Evolutionary conservation across 1,284 basidiomycete genomes (phyloP).

Genomic region (Ceratobasidium theobromae): DNA sequence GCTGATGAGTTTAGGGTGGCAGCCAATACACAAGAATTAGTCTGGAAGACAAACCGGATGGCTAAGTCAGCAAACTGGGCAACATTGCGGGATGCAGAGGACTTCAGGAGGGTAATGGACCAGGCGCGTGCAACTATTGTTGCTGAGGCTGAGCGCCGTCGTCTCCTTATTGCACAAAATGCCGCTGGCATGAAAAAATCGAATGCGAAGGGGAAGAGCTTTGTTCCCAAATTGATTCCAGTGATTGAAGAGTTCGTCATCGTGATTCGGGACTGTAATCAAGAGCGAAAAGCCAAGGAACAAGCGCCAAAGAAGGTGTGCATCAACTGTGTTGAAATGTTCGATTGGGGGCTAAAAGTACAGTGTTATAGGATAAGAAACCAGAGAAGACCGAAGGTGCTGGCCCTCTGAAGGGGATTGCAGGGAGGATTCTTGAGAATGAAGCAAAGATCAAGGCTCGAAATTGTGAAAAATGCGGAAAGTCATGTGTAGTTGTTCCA

Average conservation of each 20-base stretch:
- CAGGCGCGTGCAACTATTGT: background rate
- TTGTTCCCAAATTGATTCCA: background rate
- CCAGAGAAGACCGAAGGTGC: background rate
- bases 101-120: background rate
- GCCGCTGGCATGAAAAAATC: background rate
- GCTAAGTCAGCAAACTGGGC: background rate
- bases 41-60: background rate
- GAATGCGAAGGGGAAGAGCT: background rate
- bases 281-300: background rate
- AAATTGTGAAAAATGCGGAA: background rate
- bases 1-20: background rate
- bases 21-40: background rate
- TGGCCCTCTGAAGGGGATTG: background rate
- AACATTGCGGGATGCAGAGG: background rate
- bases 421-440: background rate
- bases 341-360: background rate
- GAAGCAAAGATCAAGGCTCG: background rate
- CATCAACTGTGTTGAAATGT: no score
- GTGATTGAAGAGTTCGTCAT: background rate
- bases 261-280: background rate
- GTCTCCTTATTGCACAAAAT: background rate
- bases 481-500: background rate
- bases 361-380: background rate
- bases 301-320: background rate
- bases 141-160: background rate